These are phyloP conservation scores for Amaranthus hypochondriacus DNA, from an alignment of 148 eudicot genomes.

Conservation along the genomic window DNA sequence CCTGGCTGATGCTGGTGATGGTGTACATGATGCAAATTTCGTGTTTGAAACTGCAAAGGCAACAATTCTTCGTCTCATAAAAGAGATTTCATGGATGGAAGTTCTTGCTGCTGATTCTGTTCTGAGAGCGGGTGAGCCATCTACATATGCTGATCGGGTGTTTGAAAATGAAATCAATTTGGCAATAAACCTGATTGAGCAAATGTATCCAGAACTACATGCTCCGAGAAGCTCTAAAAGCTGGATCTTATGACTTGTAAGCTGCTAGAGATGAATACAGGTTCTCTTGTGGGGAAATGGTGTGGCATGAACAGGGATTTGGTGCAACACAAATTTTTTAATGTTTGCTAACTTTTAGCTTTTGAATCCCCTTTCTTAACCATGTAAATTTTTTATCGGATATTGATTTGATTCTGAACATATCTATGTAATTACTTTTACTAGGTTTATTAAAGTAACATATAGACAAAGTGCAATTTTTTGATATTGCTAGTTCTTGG, in stretches of 20 bases:
- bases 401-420: too few relatives aligned
- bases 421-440: too few relatives aligned
- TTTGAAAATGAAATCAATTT: constrained; percentile 86
- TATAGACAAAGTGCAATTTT: too few relatives aligned
- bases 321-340: too few relatives aligned
- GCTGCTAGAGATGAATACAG: constrained; percentile 85
- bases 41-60: constrained; percentile 93
- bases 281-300: constrained; percentile 70
- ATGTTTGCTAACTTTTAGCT: too few relatives aligned
- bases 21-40: constrained; percentile 92
- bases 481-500: too few relatives aligned
- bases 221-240: constrained; percentile 79
- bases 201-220: constrained; percentile 54
- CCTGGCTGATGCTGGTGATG: constrained; percentile 95
- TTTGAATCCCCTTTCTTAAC: too few relatives aligned
- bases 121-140: constrained; percentile 49
- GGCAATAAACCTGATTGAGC: constrained; percentile 57
- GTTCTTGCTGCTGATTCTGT: constrained; percentile 55
- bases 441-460: too few relatives aligned
- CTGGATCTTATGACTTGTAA: constrained; percentile 82
- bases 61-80: constrained; percentile 78
- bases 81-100: constrained; percentile 84
- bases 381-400: too few relatives aligned
- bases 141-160: constrained; percentile 70
- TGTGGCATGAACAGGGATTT: constrained; percentile 72